Evolutionary conservation across 495 filamentous ascomycete species (phyloP).

Genomic region (Neurospora cerealis): DNA sequence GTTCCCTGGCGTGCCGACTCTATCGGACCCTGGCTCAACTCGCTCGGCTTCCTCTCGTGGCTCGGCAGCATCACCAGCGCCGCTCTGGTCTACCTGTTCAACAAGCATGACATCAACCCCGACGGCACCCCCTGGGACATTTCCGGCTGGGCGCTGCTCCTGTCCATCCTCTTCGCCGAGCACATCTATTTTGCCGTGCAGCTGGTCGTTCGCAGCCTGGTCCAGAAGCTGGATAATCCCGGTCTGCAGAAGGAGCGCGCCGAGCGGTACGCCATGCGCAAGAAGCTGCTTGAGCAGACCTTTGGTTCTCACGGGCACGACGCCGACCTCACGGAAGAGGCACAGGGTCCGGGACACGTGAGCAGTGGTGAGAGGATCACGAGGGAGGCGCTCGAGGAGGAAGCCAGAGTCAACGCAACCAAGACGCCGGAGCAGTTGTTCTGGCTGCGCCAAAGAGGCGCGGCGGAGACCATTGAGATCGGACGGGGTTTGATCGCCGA

Average conservation of each 20-base stretch:
- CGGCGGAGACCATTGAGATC: constrained; percentile 30
- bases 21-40: constrained; percentile 90
- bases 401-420: constrained; percentile 50
- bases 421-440: constrained; percentile 47
- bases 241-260: constrained; percentile 72
- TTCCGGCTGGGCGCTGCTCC: constrained; percentile 67
- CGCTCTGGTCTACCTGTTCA: constrained; percentile 82
- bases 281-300: constrained; percentile 58
- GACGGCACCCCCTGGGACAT: constrained; percentile 55
- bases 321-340: constrained; percentile 17
- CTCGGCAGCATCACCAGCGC: constrained; percentile 77
- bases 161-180: constrained; percentile 80
- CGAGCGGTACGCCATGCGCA: constrained; percentile 64
- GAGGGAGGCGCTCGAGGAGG: constrained; percentile 46
- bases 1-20: constrained; percentile 81
- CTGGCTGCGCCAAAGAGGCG: constrained; percentile 30
- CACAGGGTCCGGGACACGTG: constrained; percentile 16
- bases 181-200: constrained; percentile 72
- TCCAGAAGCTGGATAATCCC: constrained; percentile 74
- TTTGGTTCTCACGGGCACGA: constrained; percentile 11
- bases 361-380: constrained; percentile 39
- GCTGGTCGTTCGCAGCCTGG: constrained; percentile 54
- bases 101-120: constrained; percentile 43
- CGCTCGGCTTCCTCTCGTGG: constrained; percentile 83
- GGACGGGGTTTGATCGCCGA: constrained; percentile 19